Evolutionary conservation across 257 asterid genomes (phyloP), one percentile per base, ranked within the genome.

Genomic region (Nicotiana tomentosiformis): DNA sequence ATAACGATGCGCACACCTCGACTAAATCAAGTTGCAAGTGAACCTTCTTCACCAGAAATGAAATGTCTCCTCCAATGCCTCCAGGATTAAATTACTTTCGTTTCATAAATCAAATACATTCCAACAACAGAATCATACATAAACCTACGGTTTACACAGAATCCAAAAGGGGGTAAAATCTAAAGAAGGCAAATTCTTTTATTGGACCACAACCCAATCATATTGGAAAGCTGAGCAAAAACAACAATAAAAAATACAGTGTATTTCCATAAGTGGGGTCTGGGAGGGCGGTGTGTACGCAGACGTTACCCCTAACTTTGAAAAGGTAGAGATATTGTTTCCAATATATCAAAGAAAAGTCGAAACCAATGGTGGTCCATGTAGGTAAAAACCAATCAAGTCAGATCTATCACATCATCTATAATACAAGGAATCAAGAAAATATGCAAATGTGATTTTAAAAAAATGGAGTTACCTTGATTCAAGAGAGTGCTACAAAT

Each of bases 401-500:
- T 7, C 64, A 76, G 80, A 76, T 76, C 80, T 15, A 43, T 9
- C 51, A 43, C 51, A 43, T 43, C 51, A 43, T 43, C 51, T 9
- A 43, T 43, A 43, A 43, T 12, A 43, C 12, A 43, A 43, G 32
- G 6, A 61, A 20, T 20, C 67, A 20, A 61, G 33, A 10, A 60
- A 20, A 20, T n/a, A 61, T 1, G 67, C 32, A 8, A 20, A 18
- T 43, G 15, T 53, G 0, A 72, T 33, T 0, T 32, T 0, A 3
- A 32, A 32, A 32, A 49, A 49, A 35, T 8, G 43, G 58, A 7
- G 5, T 53, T 39, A 91, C 98, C 98, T 94, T 95, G 99, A 94
- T 91, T 93, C 91, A 95, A 86, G 84, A 96, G 98, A 68, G 97
- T 90, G 87, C 89, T 90, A 81, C 97, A 96, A 66, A 91, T 89